Evolutionary conservation across 192 early-diverging fungal genomes (phyloP), one percentile per base, ranked within the genome.

Genomic region (Globomyces pollinis-pini): DNA sequence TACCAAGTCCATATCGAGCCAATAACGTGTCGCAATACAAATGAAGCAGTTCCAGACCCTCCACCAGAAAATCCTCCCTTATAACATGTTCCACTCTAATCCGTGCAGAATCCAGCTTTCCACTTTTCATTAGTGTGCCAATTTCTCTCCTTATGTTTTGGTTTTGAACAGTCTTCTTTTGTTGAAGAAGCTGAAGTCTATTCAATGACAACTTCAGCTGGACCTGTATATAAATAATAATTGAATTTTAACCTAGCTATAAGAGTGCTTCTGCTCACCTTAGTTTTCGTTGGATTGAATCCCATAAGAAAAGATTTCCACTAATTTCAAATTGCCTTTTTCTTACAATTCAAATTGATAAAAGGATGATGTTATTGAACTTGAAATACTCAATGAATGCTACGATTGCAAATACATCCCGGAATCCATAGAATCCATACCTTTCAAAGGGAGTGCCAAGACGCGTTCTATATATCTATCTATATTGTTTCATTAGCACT

Each of bases 41-140:
- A 64, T 95, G 91, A 33, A 96, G 70, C 32, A 94, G 88, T 66
- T 98, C 95, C 73, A 96, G 67, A 1, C 91, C 95, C 66, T 98
- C 95, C n/a, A 86, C 77, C 51, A 79, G 77, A 47, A 88, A 86
- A 75, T 98, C 95, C 55, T 96, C 93, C 15, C 94, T 84, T 52
- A 98, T 98, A 45, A 98, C 91, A 63, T 86, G 78, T 55, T 98
- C 93, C 3, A 82, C 90, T 51, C 90, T 72, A 28, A 95, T 88
- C 18, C 87, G 76, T 8, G 93, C 95, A 57, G 86, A 90, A 59
- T 90, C 88, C 33, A 78, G 78, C 54, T 96, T 98, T 63, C 86
- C 86, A 50, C 66, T 76, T 62, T 92, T 86, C 9, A 98, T 64
- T 6, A 96, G 73, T 5, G 59, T 50, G 0, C 90, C 89, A 35